Conservation (phyloP, 2,329 filamentous ascomycete genomes). For the Exophiala calicioides region DNA sequence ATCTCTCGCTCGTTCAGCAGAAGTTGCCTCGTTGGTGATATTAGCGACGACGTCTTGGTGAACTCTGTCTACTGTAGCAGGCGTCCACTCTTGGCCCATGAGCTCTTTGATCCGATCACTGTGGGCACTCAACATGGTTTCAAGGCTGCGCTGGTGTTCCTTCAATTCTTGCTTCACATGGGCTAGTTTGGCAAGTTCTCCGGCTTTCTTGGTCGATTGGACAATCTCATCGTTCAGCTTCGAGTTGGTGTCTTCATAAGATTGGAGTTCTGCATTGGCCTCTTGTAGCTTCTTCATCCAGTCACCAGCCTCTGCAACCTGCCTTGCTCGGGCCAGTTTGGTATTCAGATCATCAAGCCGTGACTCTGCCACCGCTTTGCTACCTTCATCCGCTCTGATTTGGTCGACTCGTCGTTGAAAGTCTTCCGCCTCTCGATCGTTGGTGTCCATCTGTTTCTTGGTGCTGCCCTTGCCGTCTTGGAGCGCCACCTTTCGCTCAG, state of each 20-base stretch:
- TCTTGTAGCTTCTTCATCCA: constrained; percentile 72
- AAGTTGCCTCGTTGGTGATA: constrained; percentile 54
- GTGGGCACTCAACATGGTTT: constrained; percentile 76
- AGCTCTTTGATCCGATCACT: constrained; percentile 66
- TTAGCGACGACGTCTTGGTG: constrained; percentile 62
- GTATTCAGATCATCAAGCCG: constrained; percentile 69
- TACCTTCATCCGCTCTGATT: constrained; percentile 85
- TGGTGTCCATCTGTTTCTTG: constrained; percentile 69
- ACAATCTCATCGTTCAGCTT: constrained; percentile 77
- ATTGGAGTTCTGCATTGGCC: constrained; percentile 65
- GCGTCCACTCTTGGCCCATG: constrained; percentile 67
- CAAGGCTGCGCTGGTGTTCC: constrained; percentile 71
- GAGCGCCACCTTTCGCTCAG: constrained; percentile 70
- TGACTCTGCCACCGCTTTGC: constrained; percentile 73
- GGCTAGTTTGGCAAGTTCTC: constrained; percentile 80
- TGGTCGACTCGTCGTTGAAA: constrained; percentile 69
- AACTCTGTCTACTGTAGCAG: constrained; percentile 67
- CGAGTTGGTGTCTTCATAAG: constrained; percentile 70
- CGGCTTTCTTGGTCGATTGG: constrained; percentile 76
- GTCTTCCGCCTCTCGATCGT: constrained; percentile 68
- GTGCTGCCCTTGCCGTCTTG: constrained; percentile 73
- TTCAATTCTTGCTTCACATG: constrained; percentile 77
- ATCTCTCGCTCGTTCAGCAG: constrained; percentile 70
- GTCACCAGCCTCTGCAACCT: constrained; percentile 62
- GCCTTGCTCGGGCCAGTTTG: constrained; percentile 62